Base-by-base conservation (phyloP, 148 eudicot species). In the Amaranthus hypochondriacus region DNA sequence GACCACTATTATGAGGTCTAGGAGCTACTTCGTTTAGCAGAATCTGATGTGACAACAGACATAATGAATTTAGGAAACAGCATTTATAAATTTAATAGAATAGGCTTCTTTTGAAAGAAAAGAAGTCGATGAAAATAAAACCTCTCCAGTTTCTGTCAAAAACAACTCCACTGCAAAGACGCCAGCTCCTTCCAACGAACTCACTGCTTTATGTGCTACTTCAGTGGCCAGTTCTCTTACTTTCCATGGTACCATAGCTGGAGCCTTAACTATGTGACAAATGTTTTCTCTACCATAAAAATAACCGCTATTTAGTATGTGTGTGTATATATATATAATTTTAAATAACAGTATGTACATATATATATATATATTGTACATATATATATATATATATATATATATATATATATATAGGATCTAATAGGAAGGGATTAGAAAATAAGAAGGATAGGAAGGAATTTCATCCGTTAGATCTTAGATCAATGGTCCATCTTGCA, bases 1-100 rank as follows among this genome's bases (percentile, higher is more conserved):
- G 98, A 64, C 98, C 98, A 69, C 97, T 95, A 58, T 95, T 95
- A 79, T 95, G 98, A 75, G 98, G 96, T 77, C 98, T 86, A 18
- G 98, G 98, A 60, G 98, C 98, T 70, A 92, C 98, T 85, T 92
- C 98, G 83, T 92, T 92, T 52, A 90, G 84, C 74, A 95, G 79
- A 87, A 95, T 85, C 97, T 95, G 86, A 48, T 11, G 61, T 15
- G 68, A 76, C 58, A 62, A 58, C 6, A 68, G 48, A 59, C 10
- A 49, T 56, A 70, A 44, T 18, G 66, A 21, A 5, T 43, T 7
- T 12, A 47, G 12, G 6, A 18, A 44, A 5, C 0, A 15, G 14
- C 52, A 64, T 42, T 43, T 4, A 43, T 39, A 5, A 21, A 56
- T 5, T 65, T 28, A 74, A 56, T 3, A 12, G 28, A 0, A 66